Conservation (phyloP, 139 green algal species). For the Deuterostichococcus epilithicus region DNA sequence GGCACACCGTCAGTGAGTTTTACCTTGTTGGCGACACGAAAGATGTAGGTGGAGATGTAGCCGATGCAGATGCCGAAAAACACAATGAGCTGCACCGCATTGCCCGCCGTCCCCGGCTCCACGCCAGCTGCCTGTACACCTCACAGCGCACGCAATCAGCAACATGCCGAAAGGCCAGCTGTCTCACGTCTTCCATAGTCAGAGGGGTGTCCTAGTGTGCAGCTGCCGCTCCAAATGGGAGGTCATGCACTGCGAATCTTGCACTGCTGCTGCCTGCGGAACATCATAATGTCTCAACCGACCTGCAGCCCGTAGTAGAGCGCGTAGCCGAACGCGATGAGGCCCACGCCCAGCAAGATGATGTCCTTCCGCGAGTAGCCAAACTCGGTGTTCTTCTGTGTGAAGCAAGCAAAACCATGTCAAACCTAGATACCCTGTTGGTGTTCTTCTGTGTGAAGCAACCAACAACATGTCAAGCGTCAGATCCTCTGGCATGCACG, state of each 20-base stretch:
- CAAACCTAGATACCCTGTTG: no score
- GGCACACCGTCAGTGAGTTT: background rate
- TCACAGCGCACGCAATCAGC: no score
- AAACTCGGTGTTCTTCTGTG: slow-evolving; percentile 79
- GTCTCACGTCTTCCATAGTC: no score
- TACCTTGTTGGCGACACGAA: slow-evolving; percentile 93
- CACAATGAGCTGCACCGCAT: slow-evolving; percentile 83
- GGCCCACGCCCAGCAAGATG: slow-evolving; percentile 70
- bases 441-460: slow-evolving; percentile 51
- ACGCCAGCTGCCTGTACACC: slow-evolving; percentile 58
- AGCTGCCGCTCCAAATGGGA: no score
- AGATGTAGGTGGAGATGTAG: slow-evolving; percentile 89
- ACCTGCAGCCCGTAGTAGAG: slow-evolving; percentile 84
- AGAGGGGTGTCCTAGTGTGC: no score
- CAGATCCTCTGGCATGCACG: no score
- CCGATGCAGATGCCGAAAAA: slow-evolving; percentile 80
- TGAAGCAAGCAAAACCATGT: background rate
- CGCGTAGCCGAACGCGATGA: slow-evolving; percentile 72
- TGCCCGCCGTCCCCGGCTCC: slow-evolving; percentile 71
- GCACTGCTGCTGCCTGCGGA: no score
- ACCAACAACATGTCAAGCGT: no score
- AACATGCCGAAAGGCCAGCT: no score
- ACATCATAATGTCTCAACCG: no score
- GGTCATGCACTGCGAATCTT: no score
- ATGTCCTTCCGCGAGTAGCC: slow-evolving; percentile 90